Conservation (phyloP, 768 basidiomycete species). For the Chalciporus chontae region DNA sequence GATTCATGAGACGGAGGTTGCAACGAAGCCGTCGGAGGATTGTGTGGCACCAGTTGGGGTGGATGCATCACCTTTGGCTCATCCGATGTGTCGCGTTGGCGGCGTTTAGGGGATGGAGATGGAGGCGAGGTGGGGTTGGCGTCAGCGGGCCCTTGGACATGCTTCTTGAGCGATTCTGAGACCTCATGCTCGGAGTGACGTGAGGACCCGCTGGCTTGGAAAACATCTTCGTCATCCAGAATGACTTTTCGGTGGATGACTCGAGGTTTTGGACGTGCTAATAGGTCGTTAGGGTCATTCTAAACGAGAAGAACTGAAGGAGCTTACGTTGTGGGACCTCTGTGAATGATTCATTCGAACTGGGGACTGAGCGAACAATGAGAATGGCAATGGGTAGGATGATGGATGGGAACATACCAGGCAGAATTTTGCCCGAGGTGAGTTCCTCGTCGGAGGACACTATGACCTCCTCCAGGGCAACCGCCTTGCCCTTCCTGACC, state of each 20-base stretch:
- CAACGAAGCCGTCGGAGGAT: not conserved
- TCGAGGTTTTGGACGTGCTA: not conserved
- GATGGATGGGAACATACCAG: no score
- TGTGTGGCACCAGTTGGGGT: not conserved
- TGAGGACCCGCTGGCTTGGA: not conserved
- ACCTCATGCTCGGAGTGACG: not conserved
- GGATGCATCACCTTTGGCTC: not conserved
- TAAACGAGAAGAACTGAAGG: not conserved
- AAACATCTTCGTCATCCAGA: not conserved
- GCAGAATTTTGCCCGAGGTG: no score
- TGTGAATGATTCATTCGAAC: not conserved
- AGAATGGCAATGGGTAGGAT: no score
- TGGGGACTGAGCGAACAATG: no score
- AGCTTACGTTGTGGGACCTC: not conserved
- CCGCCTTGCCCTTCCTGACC: no score
- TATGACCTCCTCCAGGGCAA: no score
- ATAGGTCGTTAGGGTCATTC: no score
- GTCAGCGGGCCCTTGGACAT: not conserved
- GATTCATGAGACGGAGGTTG: no score
- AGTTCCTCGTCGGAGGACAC: no score
- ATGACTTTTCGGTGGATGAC: not conserved
- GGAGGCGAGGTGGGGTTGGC: not conserved
- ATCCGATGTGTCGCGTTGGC: not conserved
- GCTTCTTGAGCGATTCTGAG: not conserved
- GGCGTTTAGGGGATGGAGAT: not conserved